Evolutionary conservation across 164 flowering plant species (phyloP).

Genomic region (Brasenia schreberi): DNA sequence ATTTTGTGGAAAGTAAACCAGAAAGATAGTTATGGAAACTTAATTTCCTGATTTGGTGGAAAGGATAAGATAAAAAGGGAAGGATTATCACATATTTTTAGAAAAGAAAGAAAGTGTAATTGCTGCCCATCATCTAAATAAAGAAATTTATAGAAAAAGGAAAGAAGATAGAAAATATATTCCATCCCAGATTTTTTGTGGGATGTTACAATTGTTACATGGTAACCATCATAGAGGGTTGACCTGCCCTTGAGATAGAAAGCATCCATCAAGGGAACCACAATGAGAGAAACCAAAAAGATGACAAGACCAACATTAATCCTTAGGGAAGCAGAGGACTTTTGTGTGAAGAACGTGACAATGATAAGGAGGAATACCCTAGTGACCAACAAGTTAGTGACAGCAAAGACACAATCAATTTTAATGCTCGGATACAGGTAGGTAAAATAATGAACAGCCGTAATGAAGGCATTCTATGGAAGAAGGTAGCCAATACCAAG

Average conservation of each 20-base stretch:
- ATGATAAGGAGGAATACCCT: slow-evolving; percentile 33
- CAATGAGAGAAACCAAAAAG: slow-evolving; percentile 41
- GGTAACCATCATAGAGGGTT: slow-evolving; percentile 53
- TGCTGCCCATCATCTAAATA: too few relatives aligned
- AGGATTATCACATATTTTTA: too few relatives aligned
- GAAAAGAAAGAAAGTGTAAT: too few relatives aligned
- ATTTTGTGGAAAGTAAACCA: too few relatives aligned
- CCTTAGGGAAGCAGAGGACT: slow-evolving; percentile 28
- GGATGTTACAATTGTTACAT: slow-evolving; percentile 51
- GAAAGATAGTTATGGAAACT: too few relatives aligned
- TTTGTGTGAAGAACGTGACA: slow-evolving; percentile 33
- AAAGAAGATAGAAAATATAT: too few relatives aligned
- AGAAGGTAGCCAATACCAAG: slow-evolving; percentile 74
- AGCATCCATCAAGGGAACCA: slow-evolving; percentile 64
- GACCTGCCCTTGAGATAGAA: slow-evolving; percentile 47
- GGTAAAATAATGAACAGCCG: slow-evolving; percentile 92
- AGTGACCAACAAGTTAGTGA: slow-evolving; percentile 59
- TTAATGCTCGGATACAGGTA: slow-evolving; percentile 68
- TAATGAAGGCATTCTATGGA: slow-evolving; percentile 98
- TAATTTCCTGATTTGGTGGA: too few relatives aligned
- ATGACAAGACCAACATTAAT: slow-evolving; percentile 60
- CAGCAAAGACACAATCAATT: slow-evolving; percentile 82
- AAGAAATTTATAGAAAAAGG: too few relatives aligned
- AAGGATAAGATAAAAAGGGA: too few relatives aligned
- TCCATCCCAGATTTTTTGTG: too few relatives aligned